Base-by-base conservation (phyloP, 23 red algal species). In the Chondrus crispus region DNA sequence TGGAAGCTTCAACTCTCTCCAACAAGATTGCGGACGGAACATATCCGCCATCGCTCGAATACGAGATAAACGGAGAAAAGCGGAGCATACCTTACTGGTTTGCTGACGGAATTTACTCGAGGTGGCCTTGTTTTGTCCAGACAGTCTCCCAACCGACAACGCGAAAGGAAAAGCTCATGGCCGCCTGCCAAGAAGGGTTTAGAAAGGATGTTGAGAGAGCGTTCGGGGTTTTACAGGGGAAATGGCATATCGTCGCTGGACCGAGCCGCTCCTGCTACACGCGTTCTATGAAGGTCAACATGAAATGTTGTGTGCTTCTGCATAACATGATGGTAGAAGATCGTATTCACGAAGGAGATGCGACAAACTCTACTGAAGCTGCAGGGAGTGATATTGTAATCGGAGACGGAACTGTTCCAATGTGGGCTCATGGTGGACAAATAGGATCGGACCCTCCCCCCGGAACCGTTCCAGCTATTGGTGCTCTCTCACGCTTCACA, bases 301-400 rank as follows among this genome's bases (percentile, higher is more conserved):
- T 77, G 43, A 16, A 53, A 64, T 52, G 46, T n/a, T 89, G 85
- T 44, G 64, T 89, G 11, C 48, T 89, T 76, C 39, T 89, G 14
- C 43, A 76, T 44, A 89, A 76, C 1, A 89, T 89, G 85, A 63
- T 89, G 18, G 85, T 89, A 13, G 68, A 89, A 20, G 37, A 89
- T 8, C 26, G 1, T 14, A 18, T 51, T 11, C 14, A 33, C 20
- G 60, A 48, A 7, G 53, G 44, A 48, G 35, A 69, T 20, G 12
- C 19, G 45, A 71, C 24, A 9, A 55, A n/a, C 51, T 18, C 0
- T 55, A 18, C n/a, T 18, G n/a, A 14, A n/a, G 51, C 14, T 18
- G 14, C 0, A 14, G 51, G 16, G 16, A 18, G 14, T 55, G 16
- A 55, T 55, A n/a, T 14, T 18, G n/a, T n/a, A 55, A n/a, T 55